phyloP scores from a whole-genome alignment of 129 eudicot genomes.

The Escallonia rubra region DNA sequence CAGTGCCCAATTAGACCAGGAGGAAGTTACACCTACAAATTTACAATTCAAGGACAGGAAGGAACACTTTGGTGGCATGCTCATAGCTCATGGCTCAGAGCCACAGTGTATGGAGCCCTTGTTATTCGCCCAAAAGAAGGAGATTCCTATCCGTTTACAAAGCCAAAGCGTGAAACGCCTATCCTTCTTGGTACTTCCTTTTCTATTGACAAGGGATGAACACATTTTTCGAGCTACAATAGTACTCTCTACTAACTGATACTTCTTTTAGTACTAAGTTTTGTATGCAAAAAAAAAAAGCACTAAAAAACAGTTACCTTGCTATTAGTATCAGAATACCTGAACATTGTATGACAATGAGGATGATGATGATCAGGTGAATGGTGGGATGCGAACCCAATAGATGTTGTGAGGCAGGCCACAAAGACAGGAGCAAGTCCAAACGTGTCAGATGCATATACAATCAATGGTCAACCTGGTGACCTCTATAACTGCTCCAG shows the following conservation, averaged over 20 bases:
- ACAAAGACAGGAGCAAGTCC: slow-evolving; percentile 87
- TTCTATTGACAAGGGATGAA: background rate
- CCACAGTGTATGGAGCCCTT: slow-evolving; percentile 92
- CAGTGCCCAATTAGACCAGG: slow-evolving; percentile 98
- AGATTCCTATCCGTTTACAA: slow-evolving; percentile 69
- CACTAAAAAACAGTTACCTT: background rate
- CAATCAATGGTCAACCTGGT: slow-evolving; percentile 98
- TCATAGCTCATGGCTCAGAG: slow-evolving; percentile 94
- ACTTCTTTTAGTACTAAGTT: background rate
- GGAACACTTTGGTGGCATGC: slow-evolving; percentile 99
- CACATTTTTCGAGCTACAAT: background rate
- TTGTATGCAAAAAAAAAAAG: background rate
- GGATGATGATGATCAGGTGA: slow-evolving; percentile 57
- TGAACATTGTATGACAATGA: slow-evolving; percentile 8
- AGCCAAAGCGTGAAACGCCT: slow-evolving; percentile 79
- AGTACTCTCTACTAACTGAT: background rate
- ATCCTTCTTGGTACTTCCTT: slow-evolving; percentile 63
- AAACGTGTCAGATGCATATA: slow-evolving; percentile 81
- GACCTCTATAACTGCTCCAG: slow-evolving; percentile 80
- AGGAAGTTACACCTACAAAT: slow-evolving; percentile 80
- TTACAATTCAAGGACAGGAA: slow-evolving; percentile 82
- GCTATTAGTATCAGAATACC: slow-evolving; percentile 1
- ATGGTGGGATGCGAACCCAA: slow-evolving; percentile 94
- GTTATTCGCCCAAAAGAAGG: slow-evolving; percentile 79
- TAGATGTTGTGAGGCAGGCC: slow-evolving; percentile 68